These are phyloP conservation scores for Plasmodium gonderi DNA, from an alignment of 169 alveolate genomes.

Conservation along the genomic window DNA sequence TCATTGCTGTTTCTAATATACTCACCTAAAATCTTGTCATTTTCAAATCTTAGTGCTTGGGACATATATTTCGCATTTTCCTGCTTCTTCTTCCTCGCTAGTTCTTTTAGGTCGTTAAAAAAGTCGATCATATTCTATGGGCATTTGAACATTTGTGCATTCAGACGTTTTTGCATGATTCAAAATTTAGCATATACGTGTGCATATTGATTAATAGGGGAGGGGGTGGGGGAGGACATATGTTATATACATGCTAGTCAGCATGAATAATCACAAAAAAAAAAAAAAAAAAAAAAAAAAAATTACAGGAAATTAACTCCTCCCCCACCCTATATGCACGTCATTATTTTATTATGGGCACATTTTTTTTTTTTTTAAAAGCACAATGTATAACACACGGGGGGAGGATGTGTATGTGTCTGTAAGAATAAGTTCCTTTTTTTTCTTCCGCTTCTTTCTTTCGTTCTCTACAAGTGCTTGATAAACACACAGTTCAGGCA, in stretches of 20 bases:
- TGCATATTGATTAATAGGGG: too few species aligned
- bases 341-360: background rate
- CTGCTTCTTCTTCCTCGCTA: slow-evolving; percentile 35
- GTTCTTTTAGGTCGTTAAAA: slow-evolving; percentile 21
- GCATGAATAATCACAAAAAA: too few species aligned
- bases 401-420: background rate
- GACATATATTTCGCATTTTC: slow-evolving; percentile 33
- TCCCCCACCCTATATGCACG: background rate
- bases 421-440: background rate
- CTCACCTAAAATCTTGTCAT: slow-evolving; percentile 20
- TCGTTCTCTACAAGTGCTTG: background rate
- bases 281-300: too few species aligned
- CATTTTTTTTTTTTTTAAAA: background rate
- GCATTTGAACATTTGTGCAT: too few species aligned
- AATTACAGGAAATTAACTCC: background rate
- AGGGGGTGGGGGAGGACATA: too few species aligned
- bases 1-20: slow-evolving; percentile 1
- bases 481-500: background rate
- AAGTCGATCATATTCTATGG: slow-evolving; percentile 57
- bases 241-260: background rate
- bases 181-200: too few species aligned
- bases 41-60: slow-evolving; percentile 19
- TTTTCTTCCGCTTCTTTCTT: background rate
- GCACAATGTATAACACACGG: background rate
- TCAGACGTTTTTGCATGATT: too few species aligned